Conservation (phyloP, 768 basidiomycete species). For the Lactifluus rugatus region DNA sequence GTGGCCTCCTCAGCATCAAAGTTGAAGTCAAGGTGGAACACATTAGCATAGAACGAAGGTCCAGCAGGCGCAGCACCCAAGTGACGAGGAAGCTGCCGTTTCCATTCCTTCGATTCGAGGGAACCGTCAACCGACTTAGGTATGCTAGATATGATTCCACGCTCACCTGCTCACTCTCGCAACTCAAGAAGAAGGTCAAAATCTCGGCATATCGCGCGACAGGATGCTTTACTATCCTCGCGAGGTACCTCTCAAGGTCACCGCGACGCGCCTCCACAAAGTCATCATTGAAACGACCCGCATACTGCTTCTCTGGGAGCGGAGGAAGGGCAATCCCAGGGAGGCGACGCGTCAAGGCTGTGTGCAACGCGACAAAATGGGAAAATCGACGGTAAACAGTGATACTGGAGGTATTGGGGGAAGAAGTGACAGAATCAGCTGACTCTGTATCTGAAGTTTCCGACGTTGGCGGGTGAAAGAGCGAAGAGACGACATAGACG, state of each 20-base stretch:
- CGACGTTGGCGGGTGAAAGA: constrained; percentile 38
- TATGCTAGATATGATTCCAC: neutral
- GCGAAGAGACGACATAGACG: constrained; percentile 64
- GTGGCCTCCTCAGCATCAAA: constrained; percentile 63
- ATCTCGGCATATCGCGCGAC: constrained; percentile 71
- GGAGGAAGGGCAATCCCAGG: constrained; percentile 74
- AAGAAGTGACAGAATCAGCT: constrained; percentile 21
- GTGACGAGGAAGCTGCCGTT: constrained; percentile 48
- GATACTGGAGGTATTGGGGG: constrained; percentile 40
- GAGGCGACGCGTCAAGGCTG: constrained; percentile 54
- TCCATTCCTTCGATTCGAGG: constrained; percentile 53
- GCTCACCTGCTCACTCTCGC: constrained; percentile 66
- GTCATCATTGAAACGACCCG: constrained; percentile 68
- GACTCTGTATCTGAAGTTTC: constrained; percentile 19
- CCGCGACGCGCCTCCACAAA: constrained; percentile 77
- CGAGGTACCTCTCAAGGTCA: constrained; percentile 73
- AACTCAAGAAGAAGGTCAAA: constrained; percentile 68
- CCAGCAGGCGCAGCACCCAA: constrained; percentile 57
- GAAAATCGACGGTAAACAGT: constrained; percentile 79
- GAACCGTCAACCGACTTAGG: neutral
- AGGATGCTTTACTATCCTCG: constrained; percentile 61
- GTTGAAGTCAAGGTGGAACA: constrained; percentile 82
- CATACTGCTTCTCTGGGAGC: constrained; percentile 78
- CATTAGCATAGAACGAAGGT: constrained; percentile 64
- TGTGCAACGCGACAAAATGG: constrained; percentile 72